phyloP scores from a whole-genome alignment of 2,329 filamentous ascomycete genomes.

The Claviceps purpurea region DNA sequence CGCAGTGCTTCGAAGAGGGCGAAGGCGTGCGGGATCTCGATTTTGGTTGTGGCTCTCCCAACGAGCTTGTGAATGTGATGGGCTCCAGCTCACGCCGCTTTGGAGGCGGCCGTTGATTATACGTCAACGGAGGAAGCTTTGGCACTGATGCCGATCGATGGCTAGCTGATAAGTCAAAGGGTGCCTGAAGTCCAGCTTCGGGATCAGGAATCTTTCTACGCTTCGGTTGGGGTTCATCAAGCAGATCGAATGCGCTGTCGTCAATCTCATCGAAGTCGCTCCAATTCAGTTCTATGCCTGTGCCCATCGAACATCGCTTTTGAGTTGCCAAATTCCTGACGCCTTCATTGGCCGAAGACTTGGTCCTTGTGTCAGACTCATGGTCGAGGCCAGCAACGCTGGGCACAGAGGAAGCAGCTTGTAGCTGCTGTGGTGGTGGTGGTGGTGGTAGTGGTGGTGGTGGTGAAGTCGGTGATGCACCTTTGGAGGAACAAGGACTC shows the following conservation, averaged over 20 bases:
- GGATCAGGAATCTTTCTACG: background rate
- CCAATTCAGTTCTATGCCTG: background rate
- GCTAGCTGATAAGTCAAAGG: background rate
- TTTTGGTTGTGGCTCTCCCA: conserved; percentile 8
- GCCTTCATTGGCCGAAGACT: background rate
- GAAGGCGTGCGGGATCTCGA: background rate
- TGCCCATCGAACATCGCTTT: background rate
- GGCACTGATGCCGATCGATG: background rate
- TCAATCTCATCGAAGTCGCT: background rate
- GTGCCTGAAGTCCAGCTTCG: background rate
- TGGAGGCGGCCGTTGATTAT: background rate
- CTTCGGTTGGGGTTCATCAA: conserved; percentile 1
- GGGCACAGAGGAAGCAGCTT: background rate
- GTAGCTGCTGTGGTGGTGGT: background rate
- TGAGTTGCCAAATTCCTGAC: background rate
- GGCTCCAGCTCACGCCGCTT: conserved; percentile 9
- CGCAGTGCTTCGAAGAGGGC: background rate
- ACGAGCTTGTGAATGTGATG: conserved; percentile 26
- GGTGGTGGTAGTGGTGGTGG: background rate
- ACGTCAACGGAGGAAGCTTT: background rate
- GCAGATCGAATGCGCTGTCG: background rate
- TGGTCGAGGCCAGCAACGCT: background rate
- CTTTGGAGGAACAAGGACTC: conserved; percentile 14
- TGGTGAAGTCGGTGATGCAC: background rate
- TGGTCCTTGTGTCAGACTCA: no score